Evolutionary conservation across 306 rosid genomes (phyloP).

Genomic region (Quercus gilva): DNA sequence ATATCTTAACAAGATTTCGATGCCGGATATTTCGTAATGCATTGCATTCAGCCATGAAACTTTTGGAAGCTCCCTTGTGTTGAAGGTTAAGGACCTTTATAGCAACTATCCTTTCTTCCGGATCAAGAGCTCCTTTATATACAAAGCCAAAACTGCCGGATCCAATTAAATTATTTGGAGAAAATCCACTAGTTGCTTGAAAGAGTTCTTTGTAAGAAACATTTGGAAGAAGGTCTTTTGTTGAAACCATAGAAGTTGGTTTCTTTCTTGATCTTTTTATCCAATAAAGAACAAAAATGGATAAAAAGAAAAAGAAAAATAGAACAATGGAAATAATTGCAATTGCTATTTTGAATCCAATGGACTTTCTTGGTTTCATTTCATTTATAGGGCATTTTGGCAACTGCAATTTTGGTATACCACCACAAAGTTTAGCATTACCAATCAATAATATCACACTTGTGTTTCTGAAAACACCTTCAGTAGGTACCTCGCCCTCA

Average conservation of each 20-base stretch:
- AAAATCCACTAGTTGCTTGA: no score
- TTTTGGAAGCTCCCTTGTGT: no score
- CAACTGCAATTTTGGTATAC: neutral
- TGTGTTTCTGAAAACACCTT: constrained; percentile 28
- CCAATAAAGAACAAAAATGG: neutral
- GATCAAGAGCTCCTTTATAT: no score
- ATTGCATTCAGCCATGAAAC: no score
- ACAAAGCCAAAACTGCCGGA: no score
- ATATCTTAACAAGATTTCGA: constrained; percentile 24
- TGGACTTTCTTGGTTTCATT: constrained; percentile 7
- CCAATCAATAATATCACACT: constrained; percentile 1
- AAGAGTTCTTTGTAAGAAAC: neutral
- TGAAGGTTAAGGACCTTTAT: no score
- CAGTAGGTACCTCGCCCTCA: constrained; percentile 40
- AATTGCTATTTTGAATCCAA: neutral
- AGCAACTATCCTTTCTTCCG: no score
- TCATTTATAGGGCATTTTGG: constrained; percentile 11
- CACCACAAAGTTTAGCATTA: constrained; percentile 21
- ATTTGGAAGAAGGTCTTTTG: neutral
- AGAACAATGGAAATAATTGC: constrained; percentile 1
- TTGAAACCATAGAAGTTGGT: neutral
- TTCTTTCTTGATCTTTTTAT: constrained; percentile 1
- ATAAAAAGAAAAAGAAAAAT: constrained; percentile 1
- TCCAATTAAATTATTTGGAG: no score
- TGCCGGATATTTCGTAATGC: constrained; percentile 22